Evolutionary conservation across 23 red algal genomes (phyloP), one percentile per base, ranked within the genome.

Genomic region (Pyropia yezoensis): DNA sequence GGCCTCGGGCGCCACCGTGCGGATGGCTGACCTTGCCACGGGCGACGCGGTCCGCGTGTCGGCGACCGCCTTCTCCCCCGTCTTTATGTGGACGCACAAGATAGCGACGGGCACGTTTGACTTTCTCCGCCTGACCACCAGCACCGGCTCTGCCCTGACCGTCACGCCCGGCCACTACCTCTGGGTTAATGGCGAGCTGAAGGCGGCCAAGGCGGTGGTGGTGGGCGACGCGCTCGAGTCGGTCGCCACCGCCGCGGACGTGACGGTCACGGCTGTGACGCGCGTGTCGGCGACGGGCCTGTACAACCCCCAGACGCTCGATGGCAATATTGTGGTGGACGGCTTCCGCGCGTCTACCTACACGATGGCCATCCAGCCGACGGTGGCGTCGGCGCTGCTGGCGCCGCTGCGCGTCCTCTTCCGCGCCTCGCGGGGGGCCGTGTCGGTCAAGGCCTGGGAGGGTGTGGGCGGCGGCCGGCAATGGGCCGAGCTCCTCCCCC

Each of bases 51-150:
- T 89, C 52, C 21, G 72, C 49, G 83, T 79, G 50, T 62, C 21
- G 4, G 54, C 52, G 0, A 7, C 22, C 6, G 66, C 54, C 13
- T 89, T 63, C 73, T 89, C 83, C 8, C 29, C 45, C 18, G 83
- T 89, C 7, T 89, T 89, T 57, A 80, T 89, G 75, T 89, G 76
- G 24, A 80, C 75, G 14, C 83, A 89, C 65, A 79, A 76, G 61
- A 27, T 74, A 14, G 34, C 57, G 23, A 4, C 55, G 9, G 65
- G 62, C 27, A 74, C 53, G 17, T 49, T 64, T 59, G n/a, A 34
- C 39, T 89, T 80, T 54, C 63, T 89, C 25, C 33, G 16, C 25
- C 33, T 89, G 20, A 16, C 52, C 6, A 73, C 67, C 22, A 32
- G 45, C n/a, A 71, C 74, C 18, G 83, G 76, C 9, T 51, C 72